Base-by-base conservation (phyloP, 345 rosid genomes). In the Populus nigra region DNA sequence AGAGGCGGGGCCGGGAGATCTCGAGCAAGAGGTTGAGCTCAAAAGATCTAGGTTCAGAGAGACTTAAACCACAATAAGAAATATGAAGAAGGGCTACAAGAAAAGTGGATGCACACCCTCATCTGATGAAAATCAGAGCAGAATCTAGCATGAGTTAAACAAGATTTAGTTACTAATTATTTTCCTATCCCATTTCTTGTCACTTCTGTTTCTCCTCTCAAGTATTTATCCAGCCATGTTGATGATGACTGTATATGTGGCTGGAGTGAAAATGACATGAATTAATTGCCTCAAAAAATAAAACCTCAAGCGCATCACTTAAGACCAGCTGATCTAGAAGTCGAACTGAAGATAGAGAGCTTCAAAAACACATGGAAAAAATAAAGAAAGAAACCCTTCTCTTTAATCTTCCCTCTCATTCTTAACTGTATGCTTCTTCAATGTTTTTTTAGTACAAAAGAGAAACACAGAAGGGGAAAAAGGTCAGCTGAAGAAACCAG, bases 51-150 rank as follows among this genome's bases (percentile, higher is more conserved):
- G 50, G 13, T 66, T 31, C 11, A 29, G 27, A 41, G 53, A 29
- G 49, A 72, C 36, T 39, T 35, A 38, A 75, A 59, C 75, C 49
- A 39, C 55, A 55, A 20, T 5, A 61, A 55, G 59, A 16, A n/a
- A 43, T 63, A 38, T 33, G 72, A 69, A 63, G 62, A 57, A 73
- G 5, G 75, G 35, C 3, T 23, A 73, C 50, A 68, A 53, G 67
- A 27, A 50, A 59, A 69, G 33, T 27, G 49, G 20, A n/a, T 66
- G 72, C 18, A 76, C 13, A 71, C 67, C 72, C 72, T 74, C 18
- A 43, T 47, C 33, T 23, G 70, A 49, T 47, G 76, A 31, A 62
- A 57, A 23, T n/a, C 27, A 80, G 69, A 79, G n/a, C 9, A 77
- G 77, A 45, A 74, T 61, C 38, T 39, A 62, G 18, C 43, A 45